Evolutionary conservation across 2,329 filamentous ascomycete species (phyloP), one percentile per base, ranked within the genome.

Genomic region (Cercospora zeina): DNA sequence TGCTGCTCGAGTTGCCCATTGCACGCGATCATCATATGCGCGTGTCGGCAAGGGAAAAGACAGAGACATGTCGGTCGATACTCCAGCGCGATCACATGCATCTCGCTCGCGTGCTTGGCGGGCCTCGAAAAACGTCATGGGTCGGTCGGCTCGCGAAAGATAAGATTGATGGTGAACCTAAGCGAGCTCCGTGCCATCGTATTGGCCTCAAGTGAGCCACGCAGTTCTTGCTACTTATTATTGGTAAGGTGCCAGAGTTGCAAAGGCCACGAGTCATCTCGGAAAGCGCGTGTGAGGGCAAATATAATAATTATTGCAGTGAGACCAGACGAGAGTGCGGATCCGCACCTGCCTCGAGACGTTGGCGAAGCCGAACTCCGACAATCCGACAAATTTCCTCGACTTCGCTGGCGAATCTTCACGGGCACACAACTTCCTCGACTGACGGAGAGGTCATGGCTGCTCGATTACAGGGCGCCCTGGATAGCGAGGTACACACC

Each of bases 1-100:
- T 78, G 75, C 86, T 89, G 70, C 78, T 77, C 55, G 82, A 77
- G 75, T 89, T 89, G 51, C 87, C 87, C 87, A 89, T 89, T 39
- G 57, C 55, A 50, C 24, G 39, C 45, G 11, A 58, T 45, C 19
- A 27, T 42, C 19, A 27, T 42, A 27, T 31, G 54, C 54, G 33
- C 36, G 30, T 53, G 49, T 21, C n/a, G 8, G 31, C 8, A 9
- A 3, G 49, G 16, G 2, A 34, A 7, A 8, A 10, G 2, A 14
- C 39, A 19, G n/a, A 31, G 39, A 50, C 39, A 34, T 58, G 39
- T 10, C 10, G 21, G 2, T 19, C 8, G 14, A 33, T 36, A 58
- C 30, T 30, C 24, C 42, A 16, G 3, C 27, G 30, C 42, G 39
- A 34, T 50, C 45, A 58, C 55, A 49, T 49, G 39, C 30, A 50